Evolutionary conservation across 2,329 filamentous ascomycete genomes (phyloP), one percentile per base, ranked within the genome.

Genomic region (Pseudogymnoascus sp.): DNA sequence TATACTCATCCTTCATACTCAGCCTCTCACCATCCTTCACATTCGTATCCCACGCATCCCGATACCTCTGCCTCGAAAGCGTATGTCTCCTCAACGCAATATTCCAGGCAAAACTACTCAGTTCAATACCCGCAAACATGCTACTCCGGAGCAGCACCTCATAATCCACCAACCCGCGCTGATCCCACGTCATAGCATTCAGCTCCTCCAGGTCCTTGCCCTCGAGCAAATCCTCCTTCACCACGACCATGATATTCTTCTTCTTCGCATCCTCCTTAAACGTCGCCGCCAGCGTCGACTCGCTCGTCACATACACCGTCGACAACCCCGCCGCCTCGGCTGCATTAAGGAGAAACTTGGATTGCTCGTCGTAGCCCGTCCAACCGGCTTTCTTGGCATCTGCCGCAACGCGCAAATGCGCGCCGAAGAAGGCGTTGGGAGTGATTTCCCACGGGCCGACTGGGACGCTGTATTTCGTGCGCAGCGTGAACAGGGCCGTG

Each of bases 91-190:
- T 71, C 64, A 80, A 67, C 4, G 78, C 79, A 31, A 82, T 67
- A 62, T 77, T 77, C 74, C 77, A 80, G 14, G 75, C 73, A 63
- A 80, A 79, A 67, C 72, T 76, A 66, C 77, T 80, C 68, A 31
- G 74, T n/a, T 75, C 73, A 7, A 76, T 71, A 0, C 79, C 79
- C 1, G 74, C 71, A 62, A 80, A 75, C 16, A 75, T 68, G 31
- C 73, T 74, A 10, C 76, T 74, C n/a, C 76, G 70, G 61, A 77
- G 70, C 68, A 80, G 69, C 5, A 81, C 73, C 69, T 80, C 77
- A 69, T 78, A 80, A 70, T 82, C 80, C 4, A 81, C 75, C 37
- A 81, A 69, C 1, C 74, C 75, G 40, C 76, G 75, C 71, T 81
- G 79, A 68, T 81, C 78, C 73, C 29, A 79, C 4, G 70, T 75